A percentile compares a stretch with the other conserved stretches of the same genome.
Conservation (phyloP, 1,284 basidiomycete genomes). For the Pterula multifida region DNA sequence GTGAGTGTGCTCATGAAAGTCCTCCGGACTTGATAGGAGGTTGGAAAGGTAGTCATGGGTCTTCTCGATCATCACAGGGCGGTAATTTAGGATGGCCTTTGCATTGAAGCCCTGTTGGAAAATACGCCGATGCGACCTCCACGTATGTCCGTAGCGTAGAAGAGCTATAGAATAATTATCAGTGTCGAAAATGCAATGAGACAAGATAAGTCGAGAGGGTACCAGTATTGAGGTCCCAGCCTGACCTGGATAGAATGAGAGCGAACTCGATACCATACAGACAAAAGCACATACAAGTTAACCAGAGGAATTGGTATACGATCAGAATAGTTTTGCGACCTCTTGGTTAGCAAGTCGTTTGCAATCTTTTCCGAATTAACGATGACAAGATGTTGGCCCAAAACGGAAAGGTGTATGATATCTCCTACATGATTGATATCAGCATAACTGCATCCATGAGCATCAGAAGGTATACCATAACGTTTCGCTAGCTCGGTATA, state of each 20-base stretch:
- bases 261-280: background rate
- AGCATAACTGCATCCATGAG: background rate
- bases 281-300: conserved; percentile 9
- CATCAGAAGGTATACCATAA: background rate
- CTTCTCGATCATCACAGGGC: background rate
- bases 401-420: conserved; percentile 17
- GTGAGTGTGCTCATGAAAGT: conserved; percentile 5
- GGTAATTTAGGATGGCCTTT: conserved; percentile 2
- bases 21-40: conserved; percentile 6
- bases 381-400: conserved; percentile 18
- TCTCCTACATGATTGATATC: conserved; percentile 13
- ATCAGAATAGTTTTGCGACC: conserved; percentile 20
- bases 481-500: background rate
- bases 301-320: conserved; percentile 16
- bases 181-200: background rate
- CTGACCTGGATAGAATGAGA: conserved; percentile 15
- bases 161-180: background rate
- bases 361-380: conserved; percentile 19
- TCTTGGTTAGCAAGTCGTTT: conserved; percentile 21
- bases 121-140: conserved; percentile 9
- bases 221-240: conserved; percentile 18
- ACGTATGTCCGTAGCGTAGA: background rate
- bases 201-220: conserved; percentile 14
- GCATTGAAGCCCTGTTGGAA: conserved; percentile 6
- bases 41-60: background rate